Base-by-base conservation (phyloP, 352 stramenopile genomes). In the Pythium utonaiense region DNA sequence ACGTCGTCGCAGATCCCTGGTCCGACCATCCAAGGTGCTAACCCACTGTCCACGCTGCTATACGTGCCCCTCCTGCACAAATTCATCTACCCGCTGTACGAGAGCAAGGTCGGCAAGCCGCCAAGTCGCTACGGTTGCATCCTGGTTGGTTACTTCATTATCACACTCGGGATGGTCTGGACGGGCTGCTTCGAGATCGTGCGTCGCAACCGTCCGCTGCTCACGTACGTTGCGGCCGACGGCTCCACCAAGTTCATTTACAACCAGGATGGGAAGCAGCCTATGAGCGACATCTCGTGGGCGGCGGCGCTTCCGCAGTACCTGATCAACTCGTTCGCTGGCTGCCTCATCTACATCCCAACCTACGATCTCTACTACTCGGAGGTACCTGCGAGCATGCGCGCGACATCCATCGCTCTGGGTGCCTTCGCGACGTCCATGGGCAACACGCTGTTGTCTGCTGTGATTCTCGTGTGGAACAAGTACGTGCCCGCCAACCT, bases 381-480 rank as follows among this genome's bases (percentile, higher is more conserved):
- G 16, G 38, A 69, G 22, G 66, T 72, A 8, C 66, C 66, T 13
- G 25, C 67, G 16, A 53, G 62, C 30, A 55, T 72, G 25, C 67
- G 67, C 25, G 55, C 33, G 14, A 59, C 34, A 19, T 70, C 57
- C 3, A 68, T 78, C 31, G 70, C 74, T 5, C 62, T 83, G 13
- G 75, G 77, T 40, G 38, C 78, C 47, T 77, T 83, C 53, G 77
- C 68, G 61, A 70, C 66, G 13, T 67, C 66, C 27, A 80, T 83
- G 73, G 74, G 74, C 19, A 78, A 67, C 44, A 80, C 72, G 33
- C 51, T 80, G 19, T 71, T 67, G 17, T 83, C 74, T 22, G 69
- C 76, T 27, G 74, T 83, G 57, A 81, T 71, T 3, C 66, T 79
- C 36, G 64, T 80, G 54, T 83, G 78, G 60, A 66, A 70, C 22